phyloP scores from a whole-genome alignment of 371 early-diverging fungal species.

The Mortierella sp. region DNA sequence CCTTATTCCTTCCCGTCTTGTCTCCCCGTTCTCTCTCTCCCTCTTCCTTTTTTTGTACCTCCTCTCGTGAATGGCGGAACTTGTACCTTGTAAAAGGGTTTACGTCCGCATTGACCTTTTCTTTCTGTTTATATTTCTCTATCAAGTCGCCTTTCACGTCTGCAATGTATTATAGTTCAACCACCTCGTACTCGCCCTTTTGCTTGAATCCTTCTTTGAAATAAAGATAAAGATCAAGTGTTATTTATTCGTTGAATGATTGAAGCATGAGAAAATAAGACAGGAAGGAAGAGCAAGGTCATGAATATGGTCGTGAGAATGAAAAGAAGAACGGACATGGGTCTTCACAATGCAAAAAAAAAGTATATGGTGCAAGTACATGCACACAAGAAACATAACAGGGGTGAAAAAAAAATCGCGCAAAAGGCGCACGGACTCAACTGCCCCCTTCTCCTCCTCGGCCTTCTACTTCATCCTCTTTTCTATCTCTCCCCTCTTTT shows the following conservation, averaged over 20 bases:
- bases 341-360: background rate
- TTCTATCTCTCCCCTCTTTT: background rate
- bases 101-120: background rate
- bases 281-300: background rate
- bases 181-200: background rate
- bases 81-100: background rate
- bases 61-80: background rate
- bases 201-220: background rate
- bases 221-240: background rate
- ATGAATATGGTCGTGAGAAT: background rate
- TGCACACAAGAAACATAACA: background rate
- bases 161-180: background rate
- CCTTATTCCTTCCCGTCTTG: too few species aligned
- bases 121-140: constrained; percentile 1
- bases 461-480: background rate
- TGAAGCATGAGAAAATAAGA: background rate
- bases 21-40: too few species aligned
- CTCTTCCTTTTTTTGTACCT: too few species aligned
- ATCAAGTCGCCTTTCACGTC: background rate
- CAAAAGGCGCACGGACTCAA: background rate
- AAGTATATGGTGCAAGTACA: background rate
- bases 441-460: background rate
- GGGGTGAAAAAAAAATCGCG: background rate
- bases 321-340: background rate
- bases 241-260: background rate